These are phyloP conservation scores for Cryptococcus floricola DNA, from an alignment of 1,284 basidiomycete genomes.

Conservation along the genomic window DNA sequence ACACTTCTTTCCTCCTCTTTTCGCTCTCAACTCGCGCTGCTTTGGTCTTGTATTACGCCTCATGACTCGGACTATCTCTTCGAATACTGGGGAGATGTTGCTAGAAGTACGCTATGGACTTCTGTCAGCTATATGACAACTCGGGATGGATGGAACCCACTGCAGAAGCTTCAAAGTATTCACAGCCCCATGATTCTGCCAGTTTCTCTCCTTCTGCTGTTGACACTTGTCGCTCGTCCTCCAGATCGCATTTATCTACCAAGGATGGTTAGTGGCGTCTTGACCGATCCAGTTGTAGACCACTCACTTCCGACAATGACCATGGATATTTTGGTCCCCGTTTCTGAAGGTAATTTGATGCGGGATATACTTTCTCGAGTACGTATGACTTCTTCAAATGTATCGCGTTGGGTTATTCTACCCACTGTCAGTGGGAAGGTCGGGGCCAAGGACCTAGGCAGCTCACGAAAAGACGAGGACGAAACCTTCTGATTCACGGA, in stretches of 20 bases:
- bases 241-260: constrained; percentile 38
- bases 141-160: constrained; percentile 16
- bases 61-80: constrained; percentile 28
- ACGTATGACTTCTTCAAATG: constrained; percentile 29
- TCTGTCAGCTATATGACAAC: neutral
- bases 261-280: neutral
- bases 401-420: constrained; percentile 28
- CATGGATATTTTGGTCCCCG: constrained; percentile 18
- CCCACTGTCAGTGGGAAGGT: neutral
- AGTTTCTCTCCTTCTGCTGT: constrained; percentile 17
- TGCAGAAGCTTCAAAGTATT: constrained; percentile 39
- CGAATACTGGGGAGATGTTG: constrained; percentile 24
- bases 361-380: constrained; percentile 30
- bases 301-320: constrained; percentile 43
- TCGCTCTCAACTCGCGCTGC: neutral
- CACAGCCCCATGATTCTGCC: constrained; percentile 20
- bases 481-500: constrained; percentile 38
- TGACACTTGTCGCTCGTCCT: constrained; percentile 29
- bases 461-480: constrained; percentile 39
- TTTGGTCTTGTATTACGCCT: constrained; percentile 5
- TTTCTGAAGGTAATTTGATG: constrained; percentile 21
- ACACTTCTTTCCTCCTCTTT: constrained; percentile 16
- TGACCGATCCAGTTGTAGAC: neutral
- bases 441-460: neutral
- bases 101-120: constrained; percentile 16